Evolutionary conservation across 805 yeast species (phyloP).

Genomic region (Cyberlindnera japonica): DNA sequence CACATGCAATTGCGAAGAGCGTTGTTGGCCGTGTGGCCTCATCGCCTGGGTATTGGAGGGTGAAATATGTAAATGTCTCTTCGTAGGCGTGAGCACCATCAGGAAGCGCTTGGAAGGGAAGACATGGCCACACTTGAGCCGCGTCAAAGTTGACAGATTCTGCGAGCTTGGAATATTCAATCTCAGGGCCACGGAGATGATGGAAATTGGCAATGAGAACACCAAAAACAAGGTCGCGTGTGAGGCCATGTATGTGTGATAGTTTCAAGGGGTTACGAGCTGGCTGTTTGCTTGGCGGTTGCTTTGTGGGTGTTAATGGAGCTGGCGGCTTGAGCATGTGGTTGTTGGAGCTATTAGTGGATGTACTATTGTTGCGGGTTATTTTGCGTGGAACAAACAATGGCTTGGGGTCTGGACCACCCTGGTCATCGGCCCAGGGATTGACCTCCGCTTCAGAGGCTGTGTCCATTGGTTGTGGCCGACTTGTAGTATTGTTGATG

Average conservation of each 20-base stretch:
- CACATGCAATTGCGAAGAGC: constrained; percentile 92
- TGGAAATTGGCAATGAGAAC: constrained; percentile 90
- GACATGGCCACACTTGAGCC: constrained; percentile 66
- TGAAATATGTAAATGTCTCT: constrained; percentile 90
- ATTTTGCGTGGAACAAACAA: neutral
- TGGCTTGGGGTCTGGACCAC: no score
- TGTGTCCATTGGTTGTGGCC: neutral
- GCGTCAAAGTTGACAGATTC: constrained; percentile 30
- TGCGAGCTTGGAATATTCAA: constrained; percentile 69
- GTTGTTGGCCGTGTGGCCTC: constrained; percentile 47
- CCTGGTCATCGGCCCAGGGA: constrained; percentile 24
- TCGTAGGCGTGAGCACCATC: constrained; percentile 94
- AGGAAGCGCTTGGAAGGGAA: constrained; percentile 93
- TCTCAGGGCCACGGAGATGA: constrained; percentile 90
- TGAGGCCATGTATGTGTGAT: constrained; percentile 20
- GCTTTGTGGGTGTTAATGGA: neutral
- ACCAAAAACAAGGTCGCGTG: constrained; percentile 56
- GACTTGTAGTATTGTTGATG: neutral
- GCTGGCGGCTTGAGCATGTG: neutral
- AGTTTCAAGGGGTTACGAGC: constrained; percentile 16
- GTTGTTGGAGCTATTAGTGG: constrained; percentile 1
- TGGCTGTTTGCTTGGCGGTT: constrained; percentile 1
- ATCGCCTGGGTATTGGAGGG: constrained; percentile 52
- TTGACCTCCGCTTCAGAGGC: constrained; percentile 14
- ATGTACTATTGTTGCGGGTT: neutral